Percentiles rank a stretch among this genome's conserved stretches.
phyloP scores from a whole-genome alignment of 2,329 filamentous ascomycete species.

The Paramyrothecium sp. region DNA sequence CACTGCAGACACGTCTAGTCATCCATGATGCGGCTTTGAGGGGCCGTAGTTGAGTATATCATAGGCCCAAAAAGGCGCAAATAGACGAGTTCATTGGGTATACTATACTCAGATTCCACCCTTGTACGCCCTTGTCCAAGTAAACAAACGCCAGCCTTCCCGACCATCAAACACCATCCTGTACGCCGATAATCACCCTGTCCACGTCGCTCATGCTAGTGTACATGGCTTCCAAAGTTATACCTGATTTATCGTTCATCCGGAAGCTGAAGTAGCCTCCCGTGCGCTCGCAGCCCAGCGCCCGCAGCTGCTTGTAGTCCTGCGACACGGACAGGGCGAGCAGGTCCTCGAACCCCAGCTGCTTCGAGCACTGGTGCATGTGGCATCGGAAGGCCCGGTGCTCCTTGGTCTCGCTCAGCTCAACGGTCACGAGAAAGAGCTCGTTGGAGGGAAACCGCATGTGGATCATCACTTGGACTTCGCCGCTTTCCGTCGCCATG shows the following conservation, averaged over 20 bases:
- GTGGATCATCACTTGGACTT: constrained; percentile 4
- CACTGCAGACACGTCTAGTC: no score
- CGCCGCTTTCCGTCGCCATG: not conserved
- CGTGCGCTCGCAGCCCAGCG: not conserved
- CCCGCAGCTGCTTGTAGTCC: constrained; percentile 1
- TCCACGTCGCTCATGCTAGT: constrained; percentile 4
- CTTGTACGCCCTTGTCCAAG: not conserved
- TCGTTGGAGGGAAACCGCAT: not conserved
- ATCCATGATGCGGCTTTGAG: no score
- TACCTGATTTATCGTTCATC: not conserved
- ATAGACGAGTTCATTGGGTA: no score
- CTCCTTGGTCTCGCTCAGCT: not conserved
- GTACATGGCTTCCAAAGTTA: constrained; percentile 1
- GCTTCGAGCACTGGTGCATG: not conserved
- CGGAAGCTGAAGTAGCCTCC: constrained; percentile 1
- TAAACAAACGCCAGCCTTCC: not conserved
- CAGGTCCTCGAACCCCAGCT: constrained; percentile 2
- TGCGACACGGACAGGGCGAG: constrained; percentile 2
- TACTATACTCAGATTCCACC: no score
- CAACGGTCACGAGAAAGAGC: constrained; percentile 1
- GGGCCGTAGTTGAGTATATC: no score
- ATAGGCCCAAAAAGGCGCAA: no score
- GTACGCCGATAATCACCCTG: constrained; percentile 1
- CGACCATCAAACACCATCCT: constrained; percentile 8
- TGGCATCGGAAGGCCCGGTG: constrained; percentile 1